Percentiles rank a stretch among this genome's conserved stretches.
These are phyloP conservation scores for Fragaria nilgerrensis DNA, from an alignment of 306 rosid species.

Conservation along the genomic window DNA sequence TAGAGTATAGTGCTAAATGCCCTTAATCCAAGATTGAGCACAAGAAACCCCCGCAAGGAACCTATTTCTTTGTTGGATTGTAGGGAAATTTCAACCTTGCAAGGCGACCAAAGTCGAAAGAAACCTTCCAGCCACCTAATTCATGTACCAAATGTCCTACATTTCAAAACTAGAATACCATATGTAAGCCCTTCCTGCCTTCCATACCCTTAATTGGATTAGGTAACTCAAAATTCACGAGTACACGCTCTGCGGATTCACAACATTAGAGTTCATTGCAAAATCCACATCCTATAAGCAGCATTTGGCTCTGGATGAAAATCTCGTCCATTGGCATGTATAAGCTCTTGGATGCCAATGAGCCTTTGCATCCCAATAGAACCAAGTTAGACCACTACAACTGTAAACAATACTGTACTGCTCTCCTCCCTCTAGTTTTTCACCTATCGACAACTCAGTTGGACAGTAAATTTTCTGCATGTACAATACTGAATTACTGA, in stretches of 20 bases:
- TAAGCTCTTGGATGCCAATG: not conserved
- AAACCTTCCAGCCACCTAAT: not conserved
- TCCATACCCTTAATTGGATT: not conserved
- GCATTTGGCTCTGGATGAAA: not conserved
- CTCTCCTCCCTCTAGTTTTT: not conserved
- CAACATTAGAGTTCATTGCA: not conserved
- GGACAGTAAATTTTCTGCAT: not conserved
- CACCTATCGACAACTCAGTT: too few relatives aligned
- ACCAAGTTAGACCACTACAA: not conserved
- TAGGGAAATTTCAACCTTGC: slow-evolving; percentile 8
- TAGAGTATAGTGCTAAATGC: not conserved
- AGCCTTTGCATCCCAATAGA: not conserved
- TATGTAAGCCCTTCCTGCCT: not conserved
- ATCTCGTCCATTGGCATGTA: not conserved
- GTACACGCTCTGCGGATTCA: not conserved
- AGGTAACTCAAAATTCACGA: not conserved
- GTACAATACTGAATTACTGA: not conserved
- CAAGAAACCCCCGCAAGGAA: slow-evolving; percentile 10
- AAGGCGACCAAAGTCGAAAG: not conserved
- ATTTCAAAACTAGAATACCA: not conserved
- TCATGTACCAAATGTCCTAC: not conserved
- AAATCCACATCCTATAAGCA: not conserved
- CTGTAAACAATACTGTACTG: not conserved
- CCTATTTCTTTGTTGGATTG: not conserved
- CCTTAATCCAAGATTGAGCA: not conserved